Base-by-base conservation (phyloP, 768 basidiomycete genomes). In the Mrakia frigida region DNA sequence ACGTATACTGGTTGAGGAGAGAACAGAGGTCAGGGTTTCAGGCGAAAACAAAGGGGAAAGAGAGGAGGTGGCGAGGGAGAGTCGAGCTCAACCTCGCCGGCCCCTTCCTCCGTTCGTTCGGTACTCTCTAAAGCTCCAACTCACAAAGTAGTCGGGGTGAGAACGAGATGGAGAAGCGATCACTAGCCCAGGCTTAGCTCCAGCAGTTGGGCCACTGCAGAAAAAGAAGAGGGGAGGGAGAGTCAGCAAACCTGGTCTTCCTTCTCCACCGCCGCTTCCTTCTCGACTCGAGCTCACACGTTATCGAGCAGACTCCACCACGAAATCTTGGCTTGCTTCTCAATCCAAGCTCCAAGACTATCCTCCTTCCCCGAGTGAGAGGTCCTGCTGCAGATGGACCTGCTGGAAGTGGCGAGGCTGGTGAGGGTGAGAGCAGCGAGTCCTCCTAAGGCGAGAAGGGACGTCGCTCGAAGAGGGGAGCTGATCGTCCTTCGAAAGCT, bases 121-220 rank as follows among this genome's bases (percentile, higher is more conserved):
- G 18, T 16, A n/a, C n/a, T n/a, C n/a, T 33, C 63, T 83, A 81
- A 80, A 84, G n/a, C 80, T 82, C 67, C 70, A 82, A 78, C 65
- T 68, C 65, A 68, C 65, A 33, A 78, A 82, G 79, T 84, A 84
- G 70, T 84, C 81, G 0, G 83, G 84, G 16, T 82, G 77, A 39
- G 80, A 77, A 1, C 67, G 79, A 63, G 80, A 81, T 0, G 83
- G 82, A 70, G 81, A 82, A 28, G 84, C 84, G 33, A 84, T 80
- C 18, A 83, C 81, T 33, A 84, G 69, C 14, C 84, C 84, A 43
- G 82, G 82, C 16, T n/a, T 46, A 0, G 83, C 84, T 16, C 83
- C 83, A 3, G 79, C 79, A 10, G 73, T 73, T 4, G 84, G 81
- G 23, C 84, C 84, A 31, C 82, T 83, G 76, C 28, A 70, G 6